phyloP scores from a whole-genome alignment of 208 protist species.

The Leishmania martiniquensis region DNA sequence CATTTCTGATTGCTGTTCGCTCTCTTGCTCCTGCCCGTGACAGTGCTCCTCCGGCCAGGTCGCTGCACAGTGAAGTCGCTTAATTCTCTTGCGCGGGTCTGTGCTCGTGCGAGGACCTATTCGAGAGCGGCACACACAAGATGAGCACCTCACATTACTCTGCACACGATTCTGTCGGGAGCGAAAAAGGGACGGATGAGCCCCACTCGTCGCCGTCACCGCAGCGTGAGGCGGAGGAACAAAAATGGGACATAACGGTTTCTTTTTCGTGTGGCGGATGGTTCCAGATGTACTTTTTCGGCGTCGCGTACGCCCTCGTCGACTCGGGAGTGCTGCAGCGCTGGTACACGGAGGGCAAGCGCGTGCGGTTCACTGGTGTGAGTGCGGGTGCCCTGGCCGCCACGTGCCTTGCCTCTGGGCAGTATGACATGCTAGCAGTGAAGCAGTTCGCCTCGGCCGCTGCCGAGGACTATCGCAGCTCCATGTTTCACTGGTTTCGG shows the following conservation, averaged over 20 bases:
- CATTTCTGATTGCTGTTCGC: too few species aligned
- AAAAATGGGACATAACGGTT: conserved; percentile 61
- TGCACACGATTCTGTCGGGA: background rate
- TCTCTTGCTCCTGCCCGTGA: too few species aligned
- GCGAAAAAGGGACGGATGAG: background rate
- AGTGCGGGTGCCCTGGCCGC: conserved; percentile 66
- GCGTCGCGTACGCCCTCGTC: conserved; percentile 69
- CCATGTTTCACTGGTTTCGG: conserved; percentile 44
- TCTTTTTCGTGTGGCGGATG: conserved; percentile 79
- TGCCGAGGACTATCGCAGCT: conserved; percentile 54
- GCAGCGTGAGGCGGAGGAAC: background rate
- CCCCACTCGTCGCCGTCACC: background rate
- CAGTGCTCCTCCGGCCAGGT: too few species aligned
- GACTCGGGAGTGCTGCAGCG: conserved; percentile 61
- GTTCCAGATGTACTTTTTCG: conserved; percentile 87
- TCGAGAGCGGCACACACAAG: background rate
- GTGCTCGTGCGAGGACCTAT: background rate
- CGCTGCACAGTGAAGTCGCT: background rate
- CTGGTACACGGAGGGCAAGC: conserved; percentile 51
- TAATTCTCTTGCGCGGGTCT: background rate
- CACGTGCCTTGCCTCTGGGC: conserved; percentile 45
- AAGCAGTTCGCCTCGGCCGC: conserved; percentile 37
- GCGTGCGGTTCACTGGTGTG: conserved; percentile 63
- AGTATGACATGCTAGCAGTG: conserved; percentile 48
- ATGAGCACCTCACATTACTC: background rate